Base-by-base conservation (phyloP, 345 rosid genomes). In the Hypericum perforatum region DNA sequence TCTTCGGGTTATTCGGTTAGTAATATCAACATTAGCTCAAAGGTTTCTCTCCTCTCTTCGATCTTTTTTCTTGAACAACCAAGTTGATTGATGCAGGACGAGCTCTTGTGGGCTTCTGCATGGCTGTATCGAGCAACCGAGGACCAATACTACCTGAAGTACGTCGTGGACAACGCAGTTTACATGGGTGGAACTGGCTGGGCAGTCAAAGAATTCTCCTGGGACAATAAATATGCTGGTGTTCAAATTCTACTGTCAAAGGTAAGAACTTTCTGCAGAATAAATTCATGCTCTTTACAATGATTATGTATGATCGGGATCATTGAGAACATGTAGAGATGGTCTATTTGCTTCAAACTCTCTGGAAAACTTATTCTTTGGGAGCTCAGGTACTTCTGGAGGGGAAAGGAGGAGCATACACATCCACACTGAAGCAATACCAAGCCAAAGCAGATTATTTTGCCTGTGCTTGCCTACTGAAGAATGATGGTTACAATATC, bases 151-250 rank as follows among this genome's bases (percentile, higher is more conserved):
- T 86, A 83, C 81, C 68, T 86, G 57, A 82, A 78, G 54, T 86
- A 89, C 15, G 74, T 70, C 8, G 47, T 78, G 11, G 75, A 86
- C 63, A 89, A 89, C 49, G 88, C 82, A 9, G 86, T 58, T 9
- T 74, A 75, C 72, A 77, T 89, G 95, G 95, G 97, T 0, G 94
- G 97, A 71, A 86, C 84, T 22, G 83, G 94, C n/a, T 85, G 92
- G 88, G 89, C 85, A 11, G 71, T 83, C 57, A 83, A 81, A 59
- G 95, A 89, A 22, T 86, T 89, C 77, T 83, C 88, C n/a, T 89
- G 95, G 97, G 95, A 89, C 72, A 83, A 70, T 78, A 86, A 89
- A 29, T 85, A 83, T 56, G 97, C 87, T 3, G 97, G 95, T 50
- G 77, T 86, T 38, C 97, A 89, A 66, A 65, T 82, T 76, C 89